Evolutionary conservation across 2,329 filamentous ascomycete genomes (phyloP).

Genomic region (Emergomyces orientalis): DNA sequence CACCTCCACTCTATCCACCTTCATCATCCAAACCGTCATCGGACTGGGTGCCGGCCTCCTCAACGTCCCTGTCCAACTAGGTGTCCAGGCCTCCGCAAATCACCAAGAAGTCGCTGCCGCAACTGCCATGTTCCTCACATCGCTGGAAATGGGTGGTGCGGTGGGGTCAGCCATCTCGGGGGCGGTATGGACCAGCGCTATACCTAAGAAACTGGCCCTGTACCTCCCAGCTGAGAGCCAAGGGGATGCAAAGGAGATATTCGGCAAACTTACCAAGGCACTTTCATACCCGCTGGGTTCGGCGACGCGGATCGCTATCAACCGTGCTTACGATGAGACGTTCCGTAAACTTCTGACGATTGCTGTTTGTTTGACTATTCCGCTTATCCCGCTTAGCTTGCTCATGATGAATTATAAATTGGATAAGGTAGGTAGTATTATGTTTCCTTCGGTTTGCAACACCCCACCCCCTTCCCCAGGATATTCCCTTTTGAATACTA

Average conservation of each 20-base stretch:
- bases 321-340: slow-evolving; percentile 55
- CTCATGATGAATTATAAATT: slow-evolving; percentile 52
- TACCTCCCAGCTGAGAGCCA: slow-evolving; percentile 43
- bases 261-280: slow-evolving; percentile 45
- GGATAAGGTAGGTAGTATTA: slow-evolving; percentile 35
- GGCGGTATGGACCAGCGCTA: slow-evolving; percentile 55
- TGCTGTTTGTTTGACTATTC: slow-evolving; percentile 46
- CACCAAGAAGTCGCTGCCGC: slow-evolving; percentile 54
- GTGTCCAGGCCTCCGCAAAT: slow-evolving; percentile 50
- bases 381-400: slow-evolving; percentile 48
- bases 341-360: slow-evolving; percentile 51
- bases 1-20: slow-evolving; percentile 43
- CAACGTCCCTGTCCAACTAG: slow-evolving; percentile 51
- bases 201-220: slow-evolving; percentile 42
- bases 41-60: slow-evolving; percentile 50
- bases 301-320: slow-evolving; percentile 51
- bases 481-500: background rate
- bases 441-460: background rate
- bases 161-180: slow-evolving; percentile 52
- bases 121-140: slow-evolving; percentile 53
- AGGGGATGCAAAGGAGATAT: slow-evolving; percentile 40
- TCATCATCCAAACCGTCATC: slow-evolving; percentile 54
- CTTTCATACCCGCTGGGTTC: slow-evolving; percentile 50
- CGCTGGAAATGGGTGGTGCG: slow-evolving; percentile 51
- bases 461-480: too few species aligned